Evolutionary conservation across 2,329 filamentous ascomycete species (phyloP).

Genomic region (Mycosphaerella arachidis): DNA sequence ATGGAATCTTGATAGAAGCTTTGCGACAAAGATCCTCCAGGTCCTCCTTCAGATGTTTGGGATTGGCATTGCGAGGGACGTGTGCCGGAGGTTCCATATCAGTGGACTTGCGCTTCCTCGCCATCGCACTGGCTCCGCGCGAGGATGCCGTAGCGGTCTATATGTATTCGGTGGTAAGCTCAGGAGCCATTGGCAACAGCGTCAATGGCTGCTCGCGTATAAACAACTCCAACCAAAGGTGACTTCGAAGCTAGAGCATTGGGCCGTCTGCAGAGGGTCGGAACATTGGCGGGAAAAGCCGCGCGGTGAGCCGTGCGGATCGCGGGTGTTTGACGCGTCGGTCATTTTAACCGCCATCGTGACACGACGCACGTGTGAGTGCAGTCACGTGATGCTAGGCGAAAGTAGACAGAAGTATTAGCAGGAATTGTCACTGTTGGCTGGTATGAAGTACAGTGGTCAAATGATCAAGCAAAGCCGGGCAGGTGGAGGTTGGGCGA

Average conservation of each 20-base stretch:
- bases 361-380: neutral
- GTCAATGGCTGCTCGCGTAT: neutral
- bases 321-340: neutral
- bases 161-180: neutral
- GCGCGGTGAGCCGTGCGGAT: neutral
- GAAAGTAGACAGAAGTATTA: too few relatives aligned
- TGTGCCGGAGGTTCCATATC: neutral
- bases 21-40: conserved; percentile 1
- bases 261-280: neutral
- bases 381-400: neutral
- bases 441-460: too few relatives aligned
- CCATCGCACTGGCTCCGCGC: conserved; percentile 4
- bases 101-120: conserved; percentile 6
- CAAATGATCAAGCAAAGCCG: too few relatives aligned
- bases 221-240: neutral
- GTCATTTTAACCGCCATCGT: neutral
- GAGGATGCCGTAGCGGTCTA: neutral
- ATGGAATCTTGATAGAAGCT: neutral
- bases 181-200: neutral
- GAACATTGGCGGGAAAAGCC: neutral
- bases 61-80: neutral
- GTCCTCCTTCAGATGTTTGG: neutral
- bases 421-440: too few relatives aligned
- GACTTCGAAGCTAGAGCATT: neutral
- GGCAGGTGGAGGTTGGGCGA: too few relatives aligned